phyloP scores from a whole-genome alignment of 2,329 filamentous ascomycete genomes.

The Cladosporium sphaerospermum region DNA sequence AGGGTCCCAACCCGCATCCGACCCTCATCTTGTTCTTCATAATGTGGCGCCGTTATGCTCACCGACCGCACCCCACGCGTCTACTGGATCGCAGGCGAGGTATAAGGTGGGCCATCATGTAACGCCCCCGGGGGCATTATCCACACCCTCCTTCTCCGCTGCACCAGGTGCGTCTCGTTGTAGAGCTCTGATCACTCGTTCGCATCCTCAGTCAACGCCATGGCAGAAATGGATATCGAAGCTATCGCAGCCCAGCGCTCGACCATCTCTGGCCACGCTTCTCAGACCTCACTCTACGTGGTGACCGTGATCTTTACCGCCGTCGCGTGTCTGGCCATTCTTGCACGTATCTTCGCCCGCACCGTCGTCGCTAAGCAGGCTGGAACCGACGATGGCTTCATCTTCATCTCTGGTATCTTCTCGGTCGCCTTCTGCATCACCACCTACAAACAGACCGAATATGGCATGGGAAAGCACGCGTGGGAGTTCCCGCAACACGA shows the following conservation, averaged over 20 bases:
- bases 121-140: no score
- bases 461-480: conserved; percentile 7
- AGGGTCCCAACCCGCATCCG: no score
- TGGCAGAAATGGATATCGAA: not conserved
- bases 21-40: no score
- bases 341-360: conserved; percentile 2
- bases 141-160: no score
- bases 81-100: no score
- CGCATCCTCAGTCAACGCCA: not conserved
- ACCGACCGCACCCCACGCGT: no score
- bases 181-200: no score
- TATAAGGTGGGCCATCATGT: no score
- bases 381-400: conserved; percentile 5
- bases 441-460: conserved; percentile 10
- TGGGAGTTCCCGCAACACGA: conserved; percentile 4
- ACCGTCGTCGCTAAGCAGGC: conserved; percentile 3
- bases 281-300: not conserved
- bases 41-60: no score
- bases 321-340: conserved; percentile 5
- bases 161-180: no score
- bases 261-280: conserved; percentile 7
- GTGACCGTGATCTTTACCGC: conserved; percentile 8
- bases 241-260: not conserved
- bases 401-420: conserved; percentile 2
- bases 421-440: conserved; percentile 10